Conservation (phyloP, 768 basidiomycete genomes). For the Rubroboletus satanas region DNA sequence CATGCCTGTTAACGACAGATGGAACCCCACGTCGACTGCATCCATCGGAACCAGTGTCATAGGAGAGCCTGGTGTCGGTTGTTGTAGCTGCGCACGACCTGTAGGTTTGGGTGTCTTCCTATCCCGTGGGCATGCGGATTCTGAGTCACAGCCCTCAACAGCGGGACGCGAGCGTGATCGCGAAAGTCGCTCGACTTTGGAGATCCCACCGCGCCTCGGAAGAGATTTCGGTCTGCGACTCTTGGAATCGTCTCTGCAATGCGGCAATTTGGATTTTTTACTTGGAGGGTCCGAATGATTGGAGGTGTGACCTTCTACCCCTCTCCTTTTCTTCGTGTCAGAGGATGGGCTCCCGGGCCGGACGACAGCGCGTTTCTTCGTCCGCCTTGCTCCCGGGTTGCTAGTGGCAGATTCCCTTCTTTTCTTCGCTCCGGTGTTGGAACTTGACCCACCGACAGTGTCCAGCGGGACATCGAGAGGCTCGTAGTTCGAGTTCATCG, state of each 20-base stretch:
- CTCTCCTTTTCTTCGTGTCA: not conserved
- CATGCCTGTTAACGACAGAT: constrained; percentile 57
- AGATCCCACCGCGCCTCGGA: not conserved
- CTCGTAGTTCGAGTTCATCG: not conserved
- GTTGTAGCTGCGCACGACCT: not conserved
- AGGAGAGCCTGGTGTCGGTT: not conserved
- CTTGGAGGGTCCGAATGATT: constrained; percentile 10
- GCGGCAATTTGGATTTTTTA: constrained; percentile 22
- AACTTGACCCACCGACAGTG: not conserved
- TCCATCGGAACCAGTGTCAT: constrained; percentile 6
- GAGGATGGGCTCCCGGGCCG: not conserved
- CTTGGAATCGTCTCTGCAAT: not conserved
- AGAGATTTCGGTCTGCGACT: not conserved
- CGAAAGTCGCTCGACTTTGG: constrained; percentile 1
- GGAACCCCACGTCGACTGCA: constrained; percentile 21
- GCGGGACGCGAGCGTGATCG: constrained; percentile 9
- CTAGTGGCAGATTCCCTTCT: not conserved
- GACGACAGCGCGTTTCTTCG: constrained; percentile 5
- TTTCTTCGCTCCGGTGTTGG: constrained; percentile 9
- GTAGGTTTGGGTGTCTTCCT: constrained; percentile 2
- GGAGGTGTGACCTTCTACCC: not conserved
- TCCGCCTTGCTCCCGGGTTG: not conserved
- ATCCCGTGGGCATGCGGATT: not conserved
- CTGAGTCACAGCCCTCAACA: not conserved
- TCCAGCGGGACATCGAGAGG: not conserved